Evolutionary conservation across 306 rosid genomes (phyloP), one percentile per base, ranked within the genome.

Genomic region (Cicer yamashitae): DNA sequence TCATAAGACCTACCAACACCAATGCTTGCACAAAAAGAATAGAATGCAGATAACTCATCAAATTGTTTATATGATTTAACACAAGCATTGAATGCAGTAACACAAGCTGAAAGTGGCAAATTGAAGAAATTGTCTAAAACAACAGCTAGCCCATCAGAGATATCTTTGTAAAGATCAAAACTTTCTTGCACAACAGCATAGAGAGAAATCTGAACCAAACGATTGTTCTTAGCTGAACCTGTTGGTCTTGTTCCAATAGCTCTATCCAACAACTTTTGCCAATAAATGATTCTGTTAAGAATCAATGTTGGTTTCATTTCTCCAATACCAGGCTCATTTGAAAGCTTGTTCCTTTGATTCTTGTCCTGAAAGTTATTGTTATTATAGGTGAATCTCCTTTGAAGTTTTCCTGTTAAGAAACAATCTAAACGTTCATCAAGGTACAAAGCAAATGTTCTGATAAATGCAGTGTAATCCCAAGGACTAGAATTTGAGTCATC

Each of bases 1-100:
- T 94, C 97, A n/a, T 84, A 86, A n/a, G 93, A 85, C 74, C 93
- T 85, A 1, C 99, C 99, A 59, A 90, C 82, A 4, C 99, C 91
- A 51, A 85, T 78, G 79, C 76, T 82, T 47, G 64, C 44, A 53
- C 99, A 94, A 30, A 84, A 47, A 0, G 69, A 83, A 50, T 91
- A 94, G 50, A 89, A 94, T 14, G n/a, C 22, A 2, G 91, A 82
- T 5, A 92, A 77, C 22, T 90, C 93, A 7, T 90, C 91, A 60
- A 91, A 94, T 62, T 94, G 99, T 63, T 88, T 90, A 1, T 84
- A 83, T 0, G 99, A 91, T 77, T 87, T 88, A 1, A 85, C 84
- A 48, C 96, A 90, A 7, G 96, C 90, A 18, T 89, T 90, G 71
- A 90, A 92, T 4, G 91, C 91, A 6, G 56, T 59, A 40, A 82